phyloP scores from a whole-genome alignment of 2,329 filamentous ascomycete genomes.

The Microdochium trichocladiopsis region DNA sequence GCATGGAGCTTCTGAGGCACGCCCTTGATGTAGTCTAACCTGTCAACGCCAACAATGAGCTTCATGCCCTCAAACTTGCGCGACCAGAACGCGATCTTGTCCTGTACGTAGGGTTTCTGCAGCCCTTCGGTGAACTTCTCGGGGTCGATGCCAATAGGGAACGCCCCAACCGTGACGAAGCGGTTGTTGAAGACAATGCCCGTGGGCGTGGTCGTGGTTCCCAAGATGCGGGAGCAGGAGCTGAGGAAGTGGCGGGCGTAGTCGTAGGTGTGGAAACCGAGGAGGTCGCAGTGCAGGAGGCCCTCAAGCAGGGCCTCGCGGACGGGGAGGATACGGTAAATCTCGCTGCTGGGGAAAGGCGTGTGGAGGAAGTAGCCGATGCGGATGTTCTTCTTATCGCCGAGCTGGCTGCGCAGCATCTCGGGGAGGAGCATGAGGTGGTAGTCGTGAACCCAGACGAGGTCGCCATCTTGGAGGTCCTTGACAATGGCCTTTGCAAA shows the following conservation, averaged over 20 bases:
- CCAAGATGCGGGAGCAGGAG: slow-evolving; percentile 90
- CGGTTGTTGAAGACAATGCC: slow-evolving; percentile 87
- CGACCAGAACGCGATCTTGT: slow-evolving; percentile 76
- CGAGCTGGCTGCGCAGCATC: slow-evolving; percentile 89
- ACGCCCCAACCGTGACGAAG: slow-evolving; percentile 86
- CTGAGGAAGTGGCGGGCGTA: slow-evolving; percentile 97
- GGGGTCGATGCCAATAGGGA: slow-evolving; percentile 95
- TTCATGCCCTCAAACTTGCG: slow-evolving; percentile 95
- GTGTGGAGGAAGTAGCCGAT: slow-evolving; percentile 98
- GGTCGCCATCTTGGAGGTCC: slow-evolving; percentile 85
- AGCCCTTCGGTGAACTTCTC: slow-evolving; percentile 92
- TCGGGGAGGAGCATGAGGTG: slow-evolving; percentile 94
- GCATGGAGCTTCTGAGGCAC: slow-evolving; percentile 97
- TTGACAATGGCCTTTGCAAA: slow-evolving; percentile 84
- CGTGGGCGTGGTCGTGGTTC: slow-evolving; percentile 76
- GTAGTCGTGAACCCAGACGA: slow-evolving; percentile 98
- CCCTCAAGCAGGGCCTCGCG: slow-evolving; percentile 82
- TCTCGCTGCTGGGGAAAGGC: slow-evolving; percentile 93
- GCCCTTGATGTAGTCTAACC: slow-evolving; percentile 97
- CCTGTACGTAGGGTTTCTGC: slow-evolving; percentile 76
- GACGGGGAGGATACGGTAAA: slow-evolving; percentile 91
- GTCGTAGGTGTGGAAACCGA: slow-evolving; percentile 98
- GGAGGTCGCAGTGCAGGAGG: slow-evolving; percentile 86
- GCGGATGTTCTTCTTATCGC: slow-evolving; percentile 78
- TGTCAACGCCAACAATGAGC: slow-evolving; percentile 92